Evolutionary conservation across 192 early-diverging fungal genomes (phyloP), one percentile per base, ranked within the genome.

Genomic region (Gonapodya prolifera): DNA sequence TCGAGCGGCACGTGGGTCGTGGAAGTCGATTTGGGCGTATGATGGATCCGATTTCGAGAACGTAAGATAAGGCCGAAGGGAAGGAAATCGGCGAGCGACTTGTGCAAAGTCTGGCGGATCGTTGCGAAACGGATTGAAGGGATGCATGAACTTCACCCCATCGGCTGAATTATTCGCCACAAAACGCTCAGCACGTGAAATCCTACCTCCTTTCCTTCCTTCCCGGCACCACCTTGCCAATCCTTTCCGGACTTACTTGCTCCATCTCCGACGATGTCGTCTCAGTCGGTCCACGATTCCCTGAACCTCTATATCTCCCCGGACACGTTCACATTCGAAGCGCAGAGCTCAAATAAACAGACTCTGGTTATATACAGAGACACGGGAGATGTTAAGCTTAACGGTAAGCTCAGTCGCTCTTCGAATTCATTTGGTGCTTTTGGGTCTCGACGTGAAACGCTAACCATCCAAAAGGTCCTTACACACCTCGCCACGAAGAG

Each of bases 291-390:
- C 18, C 71, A 73, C 71, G 71, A 73, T 73, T 16, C 71, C 18
- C 71, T 73, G 8, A 18, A 73, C 71, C 71, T 73, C 75, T 89
- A 89, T 80, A 88, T 87, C 45, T 88, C 83, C 33, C 79, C 82
- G 34, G 84, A 89, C 28, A 81, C 83, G 0, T 90, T 86, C 78
- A 86, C 85, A 30, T 82, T 91, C 70, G 87, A 88, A 69, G 8
- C 45, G 23, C 45, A 61, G 45, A 61, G 45, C 45, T 8, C 80
- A 34, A 79, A 82, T 30, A 79, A 87, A 71, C 85, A 90, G 34
- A 86, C 86, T 32, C 79, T 94, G 1, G 84, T 89, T 36, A 86
- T 94, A 36, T 35, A 89, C 23, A 83, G 92, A 30, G 81, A 83
- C 45, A 82, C 80, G 33, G 83, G 85, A 8, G 36, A 69, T 1